Evolutionary conservation across 306 rosid genomes (phyloP).

Genomic region (Lithocarpus polystachyus): DNA sequence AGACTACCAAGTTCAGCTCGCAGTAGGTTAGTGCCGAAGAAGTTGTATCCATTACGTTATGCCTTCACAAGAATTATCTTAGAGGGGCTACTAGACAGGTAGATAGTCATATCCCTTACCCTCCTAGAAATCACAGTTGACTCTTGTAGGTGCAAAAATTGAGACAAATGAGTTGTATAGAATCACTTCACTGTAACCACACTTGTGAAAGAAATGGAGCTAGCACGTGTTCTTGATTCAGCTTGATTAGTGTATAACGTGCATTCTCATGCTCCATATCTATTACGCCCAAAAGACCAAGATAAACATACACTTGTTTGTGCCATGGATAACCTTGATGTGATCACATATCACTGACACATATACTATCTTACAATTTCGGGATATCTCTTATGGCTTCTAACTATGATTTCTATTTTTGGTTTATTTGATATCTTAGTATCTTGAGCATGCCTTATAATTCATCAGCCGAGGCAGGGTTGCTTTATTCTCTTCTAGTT

Average conservation of each 20-base stretch:
- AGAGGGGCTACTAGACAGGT: slow-evolving; percentile 84
- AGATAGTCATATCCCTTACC: neutral
- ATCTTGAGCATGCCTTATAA: slow-evolving; percentile 56
- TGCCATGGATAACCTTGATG: neutral
- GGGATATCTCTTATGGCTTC: neutral
- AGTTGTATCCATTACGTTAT: slow-evolving; percentile 89
- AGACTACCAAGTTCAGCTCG: slow-evolving; percentile 78
- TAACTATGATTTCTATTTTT: neutral
- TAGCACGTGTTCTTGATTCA: neutral
- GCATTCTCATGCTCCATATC: neutral
- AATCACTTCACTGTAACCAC: neutral
- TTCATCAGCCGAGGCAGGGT: slow-evolving; percentile 70
- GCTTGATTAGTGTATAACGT: neutral
- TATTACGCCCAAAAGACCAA: neutral
- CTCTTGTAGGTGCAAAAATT: neutral
- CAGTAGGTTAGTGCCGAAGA: slow-evolving; percentile 91
- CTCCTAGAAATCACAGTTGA: neutral
- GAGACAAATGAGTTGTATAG: neutral
- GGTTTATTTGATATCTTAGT: slow-evolving; percentile 43
- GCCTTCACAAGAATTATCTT: slow-evolving; percentile 80
- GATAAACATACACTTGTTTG: neutral
- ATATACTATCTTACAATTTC: neutral
- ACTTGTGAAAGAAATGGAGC: slow-evolving; percentile 1
- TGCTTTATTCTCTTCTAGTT: slow-evolving; percentile 66
- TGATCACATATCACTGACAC: neutral